phyloP scores from a whole-genome alignment of 2,329 filamentous ascomycete species.

The Ophiostoma novo-ulmi region DNA sequence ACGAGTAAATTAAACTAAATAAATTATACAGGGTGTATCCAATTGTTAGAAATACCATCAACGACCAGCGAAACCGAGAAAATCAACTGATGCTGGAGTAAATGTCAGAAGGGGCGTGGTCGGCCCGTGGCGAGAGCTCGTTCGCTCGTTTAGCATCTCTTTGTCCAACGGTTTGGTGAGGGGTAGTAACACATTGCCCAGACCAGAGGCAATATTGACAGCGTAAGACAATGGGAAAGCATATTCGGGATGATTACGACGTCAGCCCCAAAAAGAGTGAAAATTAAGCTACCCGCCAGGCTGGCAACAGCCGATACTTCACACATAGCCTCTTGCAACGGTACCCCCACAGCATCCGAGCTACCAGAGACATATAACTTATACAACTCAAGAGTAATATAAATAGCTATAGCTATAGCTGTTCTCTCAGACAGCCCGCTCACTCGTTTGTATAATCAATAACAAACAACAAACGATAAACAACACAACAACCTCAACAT shows the following conservation, averaged over 20 bases:
- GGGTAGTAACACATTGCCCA: not conserved
- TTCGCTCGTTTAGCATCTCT: not conserved
- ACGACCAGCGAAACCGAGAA: not conserved
- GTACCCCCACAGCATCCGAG: not conserved
- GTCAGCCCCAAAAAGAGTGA: not conserved
- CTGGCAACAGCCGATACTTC: not conserved
- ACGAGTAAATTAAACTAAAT: too few relatives aligned
- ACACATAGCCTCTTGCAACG: not conserved
- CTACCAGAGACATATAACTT: too few relatives aligned
- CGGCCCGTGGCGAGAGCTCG: not conserved
- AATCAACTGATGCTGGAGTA: not conserved
- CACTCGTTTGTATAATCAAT: not conserved
- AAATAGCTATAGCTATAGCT: too few relatives aligned
- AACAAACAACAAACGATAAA: not conserved
- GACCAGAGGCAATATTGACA: not conserved
- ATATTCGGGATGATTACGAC: not conserved
- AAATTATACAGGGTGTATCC: not conserved
- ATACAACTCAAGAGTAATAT: too few relatives aligned
- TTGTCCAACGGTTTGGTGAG: not conserved
- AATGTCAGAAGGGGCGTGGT: not conserved
- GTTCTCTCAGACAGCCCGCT: too few relatives aligned
- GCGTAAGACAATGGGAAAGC: not conserved
- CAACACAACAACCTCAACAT: conserved; percentile 4
- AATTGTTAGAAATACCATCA: not conserved
- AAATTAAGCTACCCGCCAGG: not conserved